These are phyloP conservation scores for Cytospora schulzeri DNA, from an alignment of 2,329 filamentous ascomycete genomes.

Conservation along the genomic window DNA sequence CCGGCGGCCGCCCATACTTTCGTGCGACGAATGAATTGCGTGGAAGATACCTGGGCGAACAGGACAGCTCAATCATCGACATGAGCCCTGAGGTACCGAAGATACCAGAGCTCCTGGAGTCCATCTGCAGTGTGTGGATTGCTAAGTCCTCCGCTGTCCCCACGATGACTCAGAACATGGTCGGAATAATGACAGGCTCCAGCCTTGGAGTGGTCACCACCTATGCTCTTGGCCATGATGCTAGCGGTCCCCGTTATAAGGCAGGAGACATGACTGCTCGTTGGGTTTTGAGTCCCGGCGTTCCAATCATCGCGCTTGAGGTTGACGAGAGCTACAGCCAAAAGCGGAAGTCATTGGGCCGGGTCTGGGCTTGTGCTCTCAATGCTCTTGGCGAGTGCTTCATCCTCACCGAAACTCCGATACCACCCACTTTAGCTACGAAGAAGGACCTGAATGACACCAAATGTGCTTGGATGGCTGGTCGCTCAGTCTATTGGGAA, in stretches of 20 bases:
- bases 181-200: slow-evolving; percentile 83
- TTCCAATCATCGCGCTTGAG: slow-evolving; percentile 82
- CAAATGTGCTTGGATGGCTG: slow-evolving; percentile 76
- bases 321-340: slow-evolving; percentile 81
- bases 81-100: slow-evolving; percentile 75
- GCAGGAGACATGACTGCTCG: slow-evolving; percentile 81
- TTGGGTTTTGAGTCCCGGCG: slow-evolving; percentile 89
- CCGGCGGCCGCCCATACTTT: slow-evolving; percentile 79
- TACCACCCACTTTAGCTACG: slow-evolving; percentile 51
- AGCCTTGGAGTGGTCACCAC: slow-evolving; percentile 80
- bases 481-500: slow-evolving; percentile 78
- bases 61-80: slow-evolving; percentile 60
- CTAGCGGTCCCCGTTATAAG: slow-evolving; percentile 62
- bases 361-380: slow-evolving; percentile 88
- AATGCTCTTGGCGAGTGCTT: slow-evolving; percentile 93
- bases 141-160: slow-evolving; percentile 78
- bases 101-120: slow-evolving; percentile 69
- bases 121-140: slow-evolving; percentile 83
- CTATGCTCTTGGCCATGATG: slow-evolving; percentile 70
- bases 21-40: slow-evolving; percentile 73
- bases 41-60: slow-evolving; percentile 68
- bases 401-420: slow-evolving; percentile 75
- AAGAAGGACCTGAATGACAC: slow-evolving; percentile 56
- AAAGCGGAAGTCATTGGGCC: slow-evolving; percentile 67
- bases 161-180: slow-evolving; percentile 70